Conservation (phyloP, 164 flowering plant species). For the Macadamia tetraphylla region DNA sequence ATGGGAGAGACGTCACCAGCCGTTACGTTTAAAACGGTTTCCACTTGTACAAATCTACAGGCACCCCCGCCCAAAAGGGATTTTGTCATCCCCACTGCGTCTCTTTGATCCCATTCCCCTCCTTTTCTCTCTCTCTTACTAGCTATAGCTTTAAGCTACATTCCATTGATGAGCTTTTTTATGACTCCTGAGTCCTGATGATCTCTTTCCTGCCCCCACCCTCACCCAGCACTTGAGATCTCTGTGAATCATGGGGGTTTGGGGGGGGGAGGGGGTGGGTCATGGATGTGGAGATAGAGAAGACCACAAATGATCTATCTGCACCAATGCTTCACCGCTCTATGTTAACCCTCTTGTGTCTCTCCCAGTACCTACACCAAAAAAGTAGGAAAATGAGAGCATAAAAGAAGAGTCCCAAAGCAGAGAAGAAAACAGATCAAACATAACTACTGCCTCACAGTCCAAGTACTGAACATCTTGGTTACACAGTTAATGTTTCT, state of each 20-base stretch:
- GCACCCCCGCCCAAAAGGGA: too few relatives aligned
- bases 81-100: too few relatives aligned
- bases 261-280: conserved; percentile 26
- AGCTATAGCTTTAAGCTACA: too few relatives aligned
- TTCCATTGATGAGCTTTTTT: too few relatives aligned
- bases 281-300: conserved; percentile 80
- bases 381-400: conserved; percentile 2
- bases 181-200: too few relatives aligned
- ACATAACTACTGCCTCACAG: conserved; percentile 73
- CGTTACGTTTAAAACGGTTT: too few relatives aligned
- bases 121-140: too few relatives aligned
- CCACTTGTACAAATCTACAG: too few relatives aligned
- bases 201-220: too few relatives aligned
- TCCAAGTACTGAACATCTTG: conserved; percentile 95
- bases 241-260: conserved; percentile 75
- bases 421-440: conserved; percentile 7
- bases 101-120: too few relatives aligned
- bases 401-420: neutral
- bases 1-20: too few relatives aligned
- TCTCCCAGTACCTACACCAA: conserved; percentile 67
- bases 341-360: conserved; percentile 81
- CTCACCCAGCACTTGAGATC: conserved; percentile 67
- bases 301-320: conserved; percentile 90
- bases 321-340: conserved; percentile 99
- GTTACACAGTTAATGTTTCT: conserved; percentile 92